These are phyloP conservation scores for Sporothrix pseudoabietina DNA, from an alignment of 2,329 filamentous ascomycete species.

Conservation along the genomic window DNA sequence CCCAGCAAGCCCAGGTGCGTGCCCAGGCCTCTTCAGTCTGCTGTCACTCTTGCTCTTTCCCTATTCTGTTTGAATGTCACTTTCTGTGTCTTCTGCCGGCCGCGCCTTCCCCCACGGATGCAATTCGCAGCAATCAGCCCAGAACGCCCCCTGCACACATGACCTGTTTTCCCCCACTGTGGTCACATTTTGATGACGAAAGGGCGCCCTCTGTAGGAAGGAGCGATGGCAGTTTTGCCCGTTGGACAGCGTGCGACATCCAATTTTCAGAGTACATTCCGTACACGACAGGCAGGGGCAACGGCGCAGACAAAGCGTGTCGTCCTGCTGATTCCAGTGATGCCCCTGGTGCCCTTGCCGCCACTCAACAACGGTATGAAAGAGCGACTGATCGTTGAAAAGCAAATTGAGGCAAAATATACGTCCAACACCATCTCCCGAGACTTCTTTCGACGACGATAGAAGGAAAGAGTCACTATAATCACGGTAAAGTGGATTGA, in stretches of 20 bases:
- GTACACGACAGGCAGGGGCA: neutral
- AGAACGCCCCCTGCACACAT: constrained; percentile 8
- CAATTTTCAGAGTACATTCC: neutral
- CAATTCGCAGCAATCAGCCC: neutral
- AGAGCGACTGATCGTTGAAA: neutral
- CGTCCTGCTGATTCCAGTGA: constrained; percentile 8
- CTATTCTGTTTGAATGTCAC: neutral
- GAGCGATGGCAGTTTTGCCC: neutral
- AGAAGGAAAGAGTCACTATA: neutral
- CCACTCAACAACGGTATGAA: neutral
- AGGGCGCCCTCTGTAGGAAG: neutral
- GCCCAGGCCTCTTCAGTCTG: neutral
- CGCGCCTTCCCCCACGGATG: constrained; percentile 4
- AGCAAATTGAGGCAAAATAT: neutral
- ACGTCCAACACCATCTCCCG: neutral
- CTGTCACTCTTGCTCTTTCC: constrained; percentile 7
- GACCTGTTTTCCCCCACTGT: constrained; percentile 9
- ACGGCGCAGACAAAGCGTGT: neutral
- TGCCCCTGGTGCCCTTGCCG: neutral
- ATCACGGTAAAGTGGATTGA: neutral
- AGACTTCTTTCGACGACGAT: neutral
- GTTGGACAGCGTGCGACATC: neutral
- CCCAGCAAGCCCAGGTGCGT: neutral
- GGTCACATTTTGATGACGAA: constrained; percentile 7
- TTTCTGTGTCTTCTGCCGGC: neutral